phyloP scores from a whole-genome alignment of 352 stramenopile genomes.

The Aphanomyces cochlioides region DNA sequence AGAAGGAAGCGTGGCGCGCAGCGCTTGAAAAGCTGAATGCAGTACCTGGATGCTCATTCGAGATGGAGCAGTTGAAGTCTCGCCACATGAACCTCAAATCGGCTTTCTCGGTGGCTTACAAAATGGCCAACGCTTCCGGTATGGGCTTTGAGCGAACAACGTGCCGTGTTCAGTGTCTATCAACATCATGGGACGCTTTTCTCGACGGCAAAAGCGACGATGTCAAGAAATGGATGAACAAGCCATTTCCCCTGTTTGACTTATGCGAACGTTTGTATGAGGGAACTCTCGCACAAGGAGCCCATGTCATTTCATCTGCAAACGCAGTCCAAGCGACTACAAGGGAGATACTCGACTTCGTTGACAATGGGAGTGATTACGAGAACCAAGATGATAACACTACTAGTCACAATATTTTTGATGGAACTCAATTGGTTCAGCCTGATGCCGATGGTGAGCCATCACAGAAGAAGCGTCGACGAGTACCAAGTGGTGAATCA shows the following conservation, averaged over 20 bases:
- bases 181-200: not conserved
- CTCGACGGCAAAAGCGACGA: not conserved
- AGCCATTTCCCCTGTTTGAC: slow-evolving; percentile 3
- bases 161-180: not conserved
- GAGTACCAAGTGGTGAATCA: no score
- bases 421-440: not conserved
- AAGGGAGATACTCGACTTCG: not conserved
- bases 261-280: slow-evolving; percentile 2
- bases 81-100: no score
- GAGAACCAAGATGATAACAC: no score
- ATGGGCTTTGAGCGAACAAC: not conserved
- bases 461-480: not conserved
- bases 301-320: not conserved
- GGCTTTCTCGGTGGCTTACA: no score
- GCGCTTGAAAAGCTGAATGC: no score
- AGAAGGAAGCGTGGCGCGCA: no score
- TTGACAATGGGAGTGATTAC: not conserved
- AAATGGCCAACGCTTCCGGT: no score
- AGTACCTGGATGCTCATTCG: no score
- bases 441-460: not conserved
- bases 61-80: no score
- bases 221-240: not conserved
- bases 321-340: no score
- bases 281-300: not conserved
- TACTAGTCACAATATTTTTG: no score